These are phyloP conservation scores for Arachnomyces sp. DNA, from an alignment of 2,329 filamentous ascomycete species.

Conservation along the genomic window DNA sequence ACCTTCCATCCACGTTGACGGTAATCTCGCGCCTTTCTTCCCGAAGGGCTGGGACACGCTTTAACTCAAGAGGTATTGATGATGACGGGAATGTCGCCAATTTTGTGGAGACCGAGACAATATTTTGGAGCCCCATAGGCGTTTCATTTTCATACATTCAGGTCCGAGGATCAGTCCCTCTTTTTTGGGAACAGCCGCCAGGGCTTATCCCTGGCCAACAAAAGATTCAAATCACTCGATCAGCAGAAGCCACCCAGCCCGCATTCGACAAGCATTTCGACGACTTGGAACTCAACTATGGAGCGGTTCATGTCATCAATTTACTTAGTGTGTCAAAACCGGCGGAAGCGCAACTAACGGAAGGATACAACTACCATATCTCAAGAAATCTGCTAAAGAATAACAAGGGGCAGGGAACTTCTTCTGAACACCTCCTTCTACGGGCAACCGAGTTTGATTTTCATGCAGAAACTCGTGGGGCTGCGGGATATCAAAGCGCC, in stretches of 20 bases:
- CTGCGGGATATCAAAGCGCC: conserved; percentile 84
- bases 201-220: conserved; percentile 86
- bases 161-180: conserved; percentile 81
- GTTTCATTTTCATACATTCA: conserved; percentile 91
- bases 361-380: conserved; percentile 72
- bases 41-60: conserved; percentile 81
- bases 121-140: conserved; percentile 72
- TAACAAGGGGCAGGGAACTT: conserved; percentile 41
- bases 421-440: conserved; percentile 65
- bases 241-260: conserved; percentile 81
- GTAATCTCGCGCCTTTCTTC: conserved; percentile 89
- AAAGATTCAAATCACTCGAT: conserved; percentile 86
- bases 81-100: conserved; percentile 97
- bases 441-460: conserved; percentile 89
- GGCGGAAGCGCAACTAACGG: conserved; percentile 75
- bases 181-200: conserved; percentile 94
- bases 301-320: conserved; percentile 86
- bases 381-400: conserved; percentile 64
- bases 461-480: conserved; percentile 83
- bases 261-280: conserved; percentile 95
- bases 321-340: conserved; percentile 84
- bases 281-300: conserved; percentile 76
- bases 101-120: conserved; percentile 95
- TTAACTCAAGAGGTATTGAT: conserved; percentile 95
- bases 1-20: conserved; percentile 75